phyloP scores from a whole-genome alignment of 768 basidiomycete genomes.

The Lentinula guzmanii region DNA sequence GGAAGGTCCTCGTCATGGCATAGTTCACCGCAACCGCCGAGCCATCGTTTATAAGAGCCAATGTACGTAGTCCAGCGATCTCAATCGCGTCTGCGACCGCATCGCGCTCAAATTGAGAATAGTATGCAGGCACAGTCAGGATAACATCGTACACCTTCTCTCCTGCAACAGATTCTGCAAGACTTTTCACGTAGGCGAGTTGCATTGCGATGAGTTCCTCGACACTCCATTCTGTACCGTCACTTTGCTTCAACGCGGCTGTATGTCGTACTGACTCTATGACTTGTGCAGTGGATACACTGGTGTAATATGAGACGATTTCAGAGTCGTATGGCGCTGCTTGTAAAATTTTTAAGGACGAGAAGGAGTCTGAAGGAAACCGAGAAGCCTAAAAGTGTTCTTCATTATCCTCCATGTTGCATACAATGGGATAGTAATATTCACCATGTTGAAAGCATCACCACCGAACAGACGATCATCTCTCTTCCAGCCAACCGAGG shows the following conservation, averaged over 20 bases:
- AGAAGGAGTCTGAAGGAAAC: slow-evolving; percentile 85
- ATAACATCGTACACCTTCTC: slow-evolving; percentile 83
- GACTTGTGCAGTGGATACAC: slow-evolving; percentile 49
- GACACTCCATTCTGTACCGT: slow-evolving; percentile 67
- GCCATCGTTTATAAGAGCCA: slow-evolving; percentile 89
- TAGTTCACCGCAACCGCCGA: slow-evolving; percentile 96
- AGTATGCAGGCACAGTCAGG: slow-evolving; percentile 87
- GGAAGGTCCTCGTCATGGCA: slow-evolving; percentile 92
- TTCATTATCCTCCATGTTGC: background rate
- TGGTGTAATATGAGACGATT: slow-evolving; percentile 50
- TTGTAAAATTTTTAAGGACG: slow-evolving; percentile 79
- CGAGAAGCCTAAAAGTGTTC: slow-evolving; percentile 65
- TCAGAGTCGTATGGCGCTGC: slow-evolving; percentile 61
- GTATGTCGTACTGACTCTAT: slow-evolving; percentile 54
- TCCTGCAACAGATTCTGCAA: slow-evolving; percentile 71
- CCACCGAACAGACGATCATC: slow-evolving; percentile 84
- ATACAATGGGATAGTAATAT: slow-evolving; percentile 21
- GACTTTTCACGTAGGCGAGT: slow-evolving; percentile 80
- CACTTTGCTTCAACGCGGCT: slow-evolving; percentile 51
- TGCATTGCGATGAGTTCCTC: slow-evolving; percentile 96
- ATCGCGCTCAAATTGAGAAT: slow-evolving; percentile 85
- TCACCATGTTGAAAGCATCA: slow-evolving; percentile 84
- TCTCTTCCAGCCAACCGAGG: slow-evolving; percentile 87
- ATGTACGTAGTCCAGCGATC: slow-evolving; percentile 76
- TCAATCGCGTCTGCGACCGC: slow-evolving; percentile 91